Conservation (phyloP, 2,329 filamentous ascomycete genomes). For the Colletotrichum navitas region DNA sequence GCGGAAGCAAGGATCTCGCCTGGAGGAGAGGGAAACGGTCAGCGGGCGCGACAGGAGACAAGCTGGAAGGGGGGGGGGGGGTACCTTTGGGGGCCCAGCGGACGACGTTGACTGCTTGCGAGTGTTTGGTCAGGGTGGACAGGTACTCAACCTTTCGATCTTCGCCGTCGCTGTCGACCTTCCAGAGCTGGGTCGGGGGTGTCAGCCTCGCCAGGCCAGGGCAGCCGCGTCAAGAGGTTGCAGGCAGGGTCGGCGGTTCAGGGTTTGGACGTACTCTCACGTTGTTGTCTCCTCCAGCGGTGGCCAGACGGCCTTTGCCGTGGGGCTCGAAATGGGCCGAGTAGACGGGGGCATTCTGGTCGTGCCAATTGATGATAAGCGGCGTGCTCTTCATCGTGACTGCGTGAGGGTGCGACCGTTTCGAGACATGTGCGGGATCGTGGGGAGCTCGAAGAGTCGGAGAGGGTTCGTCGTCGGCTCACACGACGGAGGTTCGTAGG, state of each 20-base stretch:
- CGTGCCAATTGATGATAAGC: conserved; percentile 98
- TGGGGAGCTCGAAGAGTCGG: conserved; percentile 15
- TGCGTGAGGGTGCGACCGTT: conserved; percentile 44
- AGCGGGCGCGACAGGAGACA: background rate
- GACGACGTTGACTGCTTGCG: conserved; percentile 97
- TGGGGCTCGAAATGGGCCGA: conserved; percentile 96
- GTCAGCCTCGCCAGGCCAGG: conserved; percentile 30
- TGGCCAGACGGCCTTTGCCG: conserved; percentile 91
- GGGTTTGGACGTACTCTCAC: conserved; percentile 76
- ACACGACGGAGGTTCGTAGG: conserved; percentile 19
- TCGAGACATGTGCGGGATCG: conserved; percentile 31
- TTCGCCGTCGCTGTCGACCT: conserved; percentile 85
- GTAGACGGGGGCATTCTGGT: conserved; percentile 96
- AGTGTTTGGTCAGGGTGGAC: conserved; percentile 91
- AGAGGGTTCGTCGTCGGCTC: conserved; percentile 13
- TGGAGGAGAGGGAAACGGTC: conserved; percentile 52
- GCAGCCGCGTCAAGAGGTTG: conserved; percentile 3
- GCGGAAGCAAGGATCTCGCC: conserved; percentile 94
- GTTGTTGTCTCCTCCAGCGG: conserved; percentile 95
- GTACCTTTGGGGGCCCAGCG: conserved; percentile 93
- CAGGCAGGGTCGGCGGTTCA: conserved; percentile 22
- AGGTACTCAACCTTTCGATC: conserved; percentile 92
- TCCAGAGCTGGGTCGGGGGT: conserved; percentile 79
- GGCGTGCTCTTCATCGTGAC: conserved; percentile 92
- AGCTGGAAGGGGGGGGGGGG: conserved; percentile 44